phyloP scores from a whole-genome alignment of 345 rosid genomes.

The Pistacia atlantica region DNA sequence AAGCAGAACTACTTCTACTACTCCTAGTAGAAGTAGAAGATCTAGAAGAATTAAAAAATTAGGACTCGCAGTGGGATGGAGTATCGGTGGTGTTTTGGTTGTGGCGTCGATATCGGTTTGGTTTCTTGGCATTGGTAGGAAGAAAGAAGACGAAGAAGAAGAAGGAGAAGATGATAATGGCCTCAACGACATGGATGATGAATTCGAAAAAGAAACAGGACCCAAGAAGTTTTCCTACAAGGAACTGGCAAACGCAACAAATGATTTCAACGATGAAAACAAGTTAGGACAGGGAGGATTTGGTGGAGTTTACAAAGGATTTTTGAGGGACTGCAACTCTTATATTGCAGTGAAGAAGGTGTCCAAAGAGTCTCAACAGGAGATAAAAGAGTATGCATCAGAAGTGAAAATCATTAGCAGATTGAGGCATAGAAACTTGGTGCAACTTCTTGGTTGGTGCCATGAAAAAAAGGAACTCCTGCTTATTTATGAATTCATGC shows the following conservation, averaged over 20 bases:
- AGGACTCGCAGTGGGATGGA: no score
- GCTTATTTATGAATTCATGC: no score
- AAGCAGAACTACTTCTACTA: no score
- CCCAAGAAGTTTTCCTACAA: constrained; percentile 12
- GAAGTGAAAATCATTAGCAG: constrained; percentile 15
- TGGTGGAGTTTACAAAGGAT: constrained; percentile 24
- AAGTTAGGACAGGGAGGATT: constrained; percentile 13
- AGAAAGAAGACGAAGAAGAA: background rate
- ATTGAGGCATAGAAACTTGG: constrained; percentile 27
- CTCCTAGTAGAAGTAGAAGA: no score
- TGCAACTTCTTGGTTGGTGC: constrained; percentile 21
- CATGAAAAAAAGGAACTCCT: no score
- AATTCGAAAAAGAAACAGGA: background rate
- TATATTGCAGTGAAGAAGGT: constrained; percentile 15
- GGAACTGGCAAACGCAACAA: constrained; percentile 19
- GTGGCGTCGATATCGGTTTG: no score
- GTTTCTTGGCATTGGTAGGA: background rate
- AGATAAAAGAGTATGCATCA: background rate
- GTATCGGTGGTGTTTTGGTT: no score
- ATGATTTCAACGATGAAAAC: constrained; percentile 17
- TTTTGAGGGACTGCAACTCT: background rate
- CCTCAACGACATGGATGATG: background rate
- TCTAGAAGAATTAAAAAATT: background rate
- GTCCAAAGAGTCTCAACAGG: background rate
- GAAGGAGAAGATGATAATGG: background rate